Conservation (phyloP, 23 red algal genomes). For the Pyropia haitanensis region DNA sequence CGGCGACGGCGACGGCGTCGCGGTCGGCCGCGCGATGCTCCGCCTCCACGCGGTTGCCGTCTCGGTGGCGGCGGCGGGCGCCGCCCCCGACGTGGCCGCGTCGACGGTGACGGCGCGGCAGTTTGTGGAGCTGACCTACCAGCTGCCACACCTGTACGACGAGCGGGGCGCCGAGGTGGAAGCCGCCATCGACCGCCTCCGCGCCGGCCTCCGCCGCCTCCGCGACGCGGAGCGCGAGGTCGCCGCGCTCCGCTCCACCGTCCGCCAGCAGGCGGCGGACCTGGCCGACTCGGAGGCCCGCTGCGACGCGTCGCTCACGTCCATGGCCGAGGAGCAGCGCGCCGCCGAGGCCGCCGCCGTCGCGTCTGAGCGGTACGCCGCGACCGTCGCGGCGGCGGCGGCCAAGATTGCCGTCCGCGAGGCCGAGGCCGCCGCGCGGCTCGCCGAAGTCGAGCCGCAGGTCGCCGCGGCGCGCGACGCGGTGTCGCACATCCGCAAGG, state of each 20-base stretch:
- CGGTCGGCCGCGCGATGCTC: too few relatives aligned
- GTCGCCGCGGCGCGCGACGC: slow-evolving; percentile 41
- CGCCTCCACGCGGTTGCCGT: slow-evolving; percentile 14
- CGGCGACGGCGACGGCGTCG: too few relatives aligned
- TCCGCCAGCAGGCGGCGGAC: slow-evolving; percentile 12
- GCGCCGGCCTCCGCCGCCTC: slow-evolving; percentile 29
- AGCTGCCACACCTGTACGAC: slow-evolving; percentile 34
- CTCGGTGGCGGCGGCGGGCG: slow-evolving; percentile 17
- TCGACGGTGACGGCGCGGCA: slow-evolving; percentile 41
- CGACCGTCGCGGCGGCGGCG: slow-evolving; percentile 32
- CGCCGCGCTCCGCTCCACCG: slow-evolving; percentile 22
- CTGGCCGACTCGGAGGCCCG: slow-evolving; percentile 23
- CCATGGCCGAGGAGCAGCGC: slow-evolving; percentile 61
- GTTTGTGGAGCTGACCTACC: slow-evolving; percentile 60
- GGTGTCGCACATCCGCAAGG: slow-evolving; percentile 44
- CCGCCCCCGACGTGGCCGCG: slow-evolving; percentile 22
- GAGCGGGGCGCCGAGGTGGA: slow-evolving; percentile 40
- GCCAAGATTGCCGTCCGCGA: slow-evolving; percentile 16
- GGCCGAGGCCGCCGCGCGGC: slow-evolving; percentile 25
- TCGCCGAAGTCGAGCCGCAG: slow-evolving; percentile 38
- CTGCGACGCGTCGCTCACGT: slow-evolving; percentile 22
- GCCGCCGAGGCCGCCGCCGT: slow-evolving; percentile 47
- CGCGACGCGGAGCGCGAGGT: slow-evolving; percentile 30
- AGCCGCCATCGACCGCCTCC: slow-evolving; percentile 28
- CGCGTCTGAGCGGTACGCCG: slow-evolving; percentile 34